Evolutionary conservation across 129 eudicot genomes (phyloP).

Genomic region (Lonicera japonica): DNA sequence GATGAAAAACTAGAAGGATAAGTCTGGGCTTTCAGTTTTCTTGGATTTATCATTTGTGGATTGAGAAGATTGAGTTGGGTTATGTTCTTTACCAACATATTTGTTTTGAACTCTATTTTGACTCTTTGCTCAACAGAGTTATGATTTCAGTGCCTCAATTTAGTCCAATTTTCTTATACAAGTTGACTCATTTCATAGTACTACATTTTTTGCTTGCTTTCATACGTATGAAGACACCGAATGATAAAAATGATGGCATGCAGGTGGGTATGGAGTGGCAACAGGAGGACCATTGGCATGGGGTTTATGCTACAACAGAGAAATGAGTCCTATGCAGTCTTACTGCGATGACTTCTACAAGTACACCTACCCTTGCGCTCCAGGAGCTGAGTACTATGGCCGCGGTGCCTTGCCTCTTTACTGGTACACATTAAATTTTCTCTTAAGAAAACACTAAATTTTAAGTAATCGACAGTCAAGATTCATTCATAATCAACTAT

Average conservation of each 20-base stretch:
- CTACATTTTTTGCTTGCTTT: background rate
- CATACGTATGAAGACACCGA: background rate
- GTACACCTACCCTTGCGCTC: constrained; percentile 81
- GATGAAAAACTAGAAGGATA: background rate
- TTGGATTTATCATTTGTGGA: no score
- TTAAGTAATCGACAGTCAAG: background rate
- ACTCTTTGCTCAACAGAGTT: no score
- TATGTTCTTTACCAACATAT: no score
- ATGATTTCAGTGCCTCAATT: background rate
- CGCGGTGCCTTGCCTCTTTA: constrained; percentile 94
- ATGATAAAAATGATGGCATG: background rate
- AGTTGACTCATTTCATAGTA: background rate
- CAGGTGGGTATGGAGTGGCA: constrained; percentile 96
- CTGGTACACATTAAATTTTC: constrained; percentile 39
- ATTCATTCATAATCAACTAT: no score
- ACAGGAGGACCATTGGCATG: constrained; percentile 94
- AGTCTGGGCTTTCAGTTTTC: no score
- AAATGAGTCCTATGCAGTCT: constrained; percentile 81
- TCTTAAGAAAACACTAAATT: background rate
- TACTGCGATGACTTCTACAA: constrained; percentile 81
- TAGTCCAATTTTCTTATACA: background rate
- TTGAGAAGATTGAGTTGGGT: no score
- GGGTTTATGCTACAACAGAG: constrained; percentile 93
- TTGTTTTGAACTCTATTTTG: no score
- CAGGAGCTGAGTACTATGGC: constrained; percentile 84